Evolutionary conservation across 148 eudicot species (phyloP), one percentile per base, ranked within the genome.

Genomic region (Tetragonia tetragonoides): DNA sequence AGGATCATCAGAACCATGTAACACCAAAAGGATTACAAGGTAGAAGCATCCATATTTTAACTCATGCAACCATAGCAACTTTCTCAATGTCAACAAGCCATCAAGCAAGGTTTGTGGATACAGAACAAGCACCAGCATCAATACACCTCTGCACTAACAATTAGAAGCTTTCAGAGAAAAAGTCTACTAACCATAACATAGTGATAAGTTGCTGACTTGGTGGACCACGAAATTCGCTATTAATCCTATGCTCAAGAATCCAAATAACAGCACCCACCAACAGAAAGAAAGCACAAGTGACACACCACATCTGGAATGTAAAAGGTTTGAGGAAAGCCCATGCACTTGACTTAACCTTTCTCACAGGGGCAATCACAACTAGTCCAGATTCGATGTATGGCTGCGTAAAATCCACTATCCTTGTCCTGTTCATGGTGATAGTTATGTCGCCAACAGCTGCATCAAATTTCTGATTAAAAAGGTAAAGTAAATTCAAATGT

Each of bases 371-470:
- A 79, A 92, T 88, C 80, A 92, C 83, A 54, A 92, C 92, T 28
- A 92, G 86, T 47, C 97, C 92, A 28, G 97, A 88, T 72, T 87
- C 92, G 74, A 85, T 82, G 70, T 70, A 92, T 59, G 97, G 97
- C 82, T 92, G 97, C 6, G 97, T 92, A 57, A 92, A 92, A 76
- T 92, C 97, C 70, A 90, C 97, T n/a, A 90, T 75, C 84, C 82
- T 92, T 46, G 97, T 92, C 81, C 97, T 88, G 78, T 88, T 90
- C 44, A 90, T 92, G 37, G 78, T 77, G 54, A 92, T 92, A 57
- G 92, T 82, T 76, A 92, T 81, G 80, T 92, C 97, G 71, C 97
- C 97, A 23, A 92, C 94, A 20, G 92, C 97, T 76, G 97, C 97
- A 87, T 92, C 97, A 66, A 83, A 88, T 79, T 80, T 85, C 97